Evolutionary conservation across 179 eudicot genomes (phyloP).

Genomic region (Silene vulgaris): DNA sequence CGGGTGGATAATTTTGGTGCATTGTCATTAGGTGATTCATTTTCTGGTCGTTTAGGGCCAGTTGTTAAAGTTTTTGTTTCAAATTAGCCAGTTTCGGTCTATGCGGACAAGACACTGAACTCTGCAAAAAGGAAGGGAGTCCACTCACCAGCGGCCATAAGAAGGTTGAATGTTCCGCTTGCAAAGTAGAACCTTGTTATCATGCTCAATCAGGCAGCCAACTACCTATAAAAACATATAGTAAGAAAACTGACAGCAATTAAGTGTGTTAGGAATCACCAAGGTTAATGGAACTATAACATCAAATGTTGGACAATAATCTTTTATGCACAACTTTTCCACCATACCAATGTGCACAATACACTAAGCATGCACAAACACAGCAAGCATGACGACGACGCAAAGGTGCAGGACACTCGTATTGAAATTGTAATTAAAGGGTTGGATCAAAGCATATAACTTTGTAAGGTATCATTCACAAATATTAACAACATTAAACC

Average conservation of each 20-base stretch:
- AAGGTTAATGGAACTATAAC: background rate
- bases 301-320: background rate
- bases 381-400: too few relatives aligned
- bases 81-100: too few relatives aligned
- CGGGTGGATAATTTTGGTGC: background rate
- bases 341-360: background rate
- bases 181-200: slow-evolving; percentile 79
- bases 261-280: background rate
- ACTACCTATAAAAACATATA: slow-evolving; percentile 56
- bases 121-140: too few relatives aligned
- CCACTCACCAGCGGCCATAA: slow-evolving; percentile 78
- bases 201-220: slow-evolving; percentile 96
- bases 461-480: background rate
- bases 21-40: background rate
- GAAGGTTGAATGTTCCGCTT: slow-evolving; percentile 95
- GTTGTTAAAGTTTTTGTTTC: too few relatives aligned
- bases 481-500: background rate
- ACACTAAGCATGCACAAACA: too few relatives aligned
- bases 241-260: background rate
- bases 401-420: background rate
- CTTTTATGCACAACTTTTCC: background rate
- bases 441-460: background rate
- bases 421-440: background rate
- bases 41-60: background rate
- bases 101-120: too few relatives aligned